Percentiles rank a stretch among this genome's conserved stretches.
Conservation (phyloP, 2,329 filamentous ascomycete genomes). For the Diaporthe sp. region DNA sequence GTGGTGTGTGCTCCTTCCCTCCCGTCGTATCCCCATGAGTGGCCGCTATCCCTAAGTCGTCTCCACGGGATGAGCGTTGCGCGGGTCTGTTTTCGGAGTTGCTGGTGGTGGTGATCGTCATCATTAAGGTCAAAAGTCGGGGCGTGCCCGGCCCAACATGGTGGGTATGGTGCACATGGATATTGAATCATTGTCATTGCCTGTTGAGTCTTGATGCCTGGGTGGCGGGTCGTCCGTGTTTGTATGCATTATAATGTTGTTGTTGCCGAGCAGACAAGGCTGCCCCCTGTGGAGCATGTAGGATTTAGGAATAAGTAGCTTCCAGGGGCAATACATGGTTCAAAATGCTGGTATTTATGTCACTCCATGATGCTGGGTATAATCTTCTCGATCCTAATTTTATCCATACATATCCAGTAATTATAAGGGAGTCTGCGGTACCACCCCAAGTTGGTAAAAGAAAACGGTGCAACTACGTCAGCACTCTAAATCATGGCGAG, state of each 20-base stretch:
- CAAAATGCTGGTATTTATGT: neutral
- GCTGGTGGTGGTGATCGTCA: neutral
- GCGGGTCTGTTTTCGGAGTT: constrained; percentile 16
- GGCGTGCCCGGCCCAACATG: neutral
- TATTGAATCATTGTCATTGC: neutral
- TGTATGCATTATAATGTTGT: constrained; percentile 5
- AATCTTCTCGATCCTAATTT: too few relatives aligned
- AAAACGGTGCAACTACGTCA: too few relatives aligned
- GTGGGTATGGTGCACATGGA: neutral
- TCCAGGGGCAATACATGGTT: neutral
- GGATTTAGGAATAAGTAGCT: constrained; percentile 4
- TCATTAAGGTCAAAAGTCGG: neutral
- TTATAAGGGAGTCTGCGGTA: too few relatives aligned
- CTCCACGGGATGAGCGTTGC: neutral
- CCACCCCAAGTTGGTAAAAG: too few relatives aligned
- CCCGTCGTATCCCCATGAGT: neutral
- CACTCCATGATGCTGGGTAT: neutral
- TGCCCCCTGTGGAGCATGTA: neutral
- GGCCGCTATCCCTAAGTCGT: neutral
- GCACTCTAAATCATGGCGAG: too few relatives aligned
- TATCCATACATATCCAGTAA: too few relatives aligned
- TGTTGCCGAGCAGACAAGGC: neutral
- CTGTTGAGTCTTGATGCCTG: neutral
- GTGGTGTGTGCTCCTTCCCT: too few relatives aligned
- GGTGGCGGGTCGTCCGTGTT: neutral